phyloP scores from a whole-genome alignment of 257 asterid species.

The Solanum rostratum region DNA sequence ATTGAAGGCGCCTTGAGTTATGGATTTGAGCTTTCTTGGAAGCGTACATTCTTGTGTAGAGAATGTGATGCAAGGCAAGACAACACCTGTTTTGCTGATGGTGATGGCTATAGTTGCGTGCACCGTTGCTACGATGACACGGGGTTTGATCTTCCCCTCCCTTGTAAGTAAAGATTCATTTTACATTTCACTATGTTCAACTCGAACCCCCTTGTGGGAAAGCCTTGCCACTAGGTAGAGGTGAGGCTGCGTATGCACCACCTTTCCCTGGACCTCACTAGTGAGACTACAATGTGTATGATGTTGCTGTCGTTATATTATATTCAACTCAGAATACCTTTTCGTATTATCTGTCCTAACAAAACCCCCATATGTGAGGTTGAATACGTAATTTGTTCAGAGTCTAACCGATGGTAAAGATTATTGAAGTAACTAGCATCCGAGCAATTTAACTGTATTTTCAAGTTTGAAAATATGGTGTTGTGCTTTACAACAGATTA shows the following conservation, averaged over 20 bases:
- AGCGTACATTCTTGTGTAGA: constrained; percentile 1
- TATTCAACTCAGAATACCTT: neutral
- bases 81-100: neutral
- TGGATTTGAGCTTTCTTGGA: constrained; percentile 38
- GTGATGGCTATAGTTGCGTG: constrained; percentile 1
- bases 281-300: neutral
- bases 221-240: neutral
- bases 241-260: neutral
- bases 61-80: constrained; percentile 15
- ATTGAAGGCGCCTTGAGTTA: constrained; percentile 21
- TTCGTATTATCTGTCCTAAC: neutral
- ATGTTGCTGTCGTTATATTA: neutral
- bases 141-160: neutral
- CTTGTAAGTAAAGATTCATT: neutral
- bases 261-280: neutral
- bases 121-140: neutral
- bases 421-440: neutral
- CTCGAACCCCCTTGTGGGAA: neutral
- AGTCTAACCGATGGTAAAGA: neutral
- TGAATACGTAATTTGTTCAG: neutral
- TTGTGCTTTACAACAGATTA: neutral
- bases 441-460: neutral
- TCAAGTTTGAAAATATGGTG: neutral
- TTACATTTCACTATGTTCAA: neutral
- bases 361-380: neutral